A percentile compares a stretch with the other conserved stretches of the same genome.
phyloP scores from a whole-genome alignment of 2,329 filamentous ascomycete species.

The Penicillium sp. region DNA sequence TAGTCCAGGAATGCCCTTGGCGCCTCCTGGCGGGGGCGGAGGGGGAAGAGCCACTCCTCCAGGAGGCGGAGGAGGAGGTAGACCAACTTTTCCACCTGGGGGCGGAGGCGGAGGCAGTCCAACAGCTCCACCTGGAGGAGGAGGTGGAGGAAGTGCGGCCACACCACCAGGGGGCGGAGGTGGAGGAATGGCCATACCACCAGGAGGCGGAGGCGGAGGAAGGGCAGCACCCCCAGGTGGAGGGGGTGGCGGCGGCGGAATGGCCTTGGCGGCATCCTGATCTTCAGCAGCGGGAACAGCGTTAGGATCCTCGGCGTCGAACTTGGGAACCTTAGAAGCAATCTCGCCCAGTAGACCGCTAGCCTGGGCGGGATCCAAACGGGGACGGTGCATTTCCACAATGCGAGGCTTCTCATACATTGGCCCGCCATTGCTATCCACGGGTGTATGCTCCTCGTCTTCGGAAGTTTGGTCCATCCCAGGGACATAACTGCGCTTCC shows the following conservation, averaged over 20 bases:
- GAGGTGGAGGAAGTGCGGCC: slow-evolving; percentile 38
- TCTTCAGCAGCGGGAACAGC: slow-evolving; percentile 10
- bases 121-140: slow-evolving; percentile 3
- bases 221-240: slow-evolving; percentile 38
- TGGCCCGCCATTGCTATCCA: slow-evolving; percentile 58
- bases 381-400: slow-evolving; percentile 72
- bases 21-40: slow-evolving; percentile 46
- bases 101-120: slow-evolving; percentile 26
- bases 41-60: slow-evolving; percentile 43
- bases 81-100: slow-evolving; percentile 45
- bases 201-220: slow-evolving; percentile 22
- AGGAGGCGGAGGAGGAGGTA: slow-evolving; percentile 50
- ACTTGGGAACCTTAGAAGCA: slow-evolving; percentile 72
- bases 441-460: slow-evolving; percentile 45
- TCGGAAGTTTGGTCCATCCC: slow-evolving; percentile 39
- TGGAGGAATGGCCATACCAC: slow-evolving; percentile 39
- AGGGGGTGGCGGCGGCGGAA: slow-evolving; percentile 19
- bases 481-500: slow-evolving; percentile 51
- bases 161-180: slow-evolving; percentile 36
- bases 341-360: slow-evolving; percentile 71
- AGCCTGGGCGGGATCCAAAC: slow-evolving; percentile 62
- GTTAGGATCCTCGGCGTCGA: slow-evolving; percentile 52
- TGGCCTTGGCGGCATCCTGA: slow-evolving; percentile 7
- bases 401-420: slow-evolving; percentile 78
- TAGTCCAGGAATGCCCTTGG: slow-evolving; percentile 41